These are phyloP conservation scores for Saksenaea vasiformis DNA, from an alignment of 371 early-diverging fungal species.

Conservation along the genomic window DNA sequence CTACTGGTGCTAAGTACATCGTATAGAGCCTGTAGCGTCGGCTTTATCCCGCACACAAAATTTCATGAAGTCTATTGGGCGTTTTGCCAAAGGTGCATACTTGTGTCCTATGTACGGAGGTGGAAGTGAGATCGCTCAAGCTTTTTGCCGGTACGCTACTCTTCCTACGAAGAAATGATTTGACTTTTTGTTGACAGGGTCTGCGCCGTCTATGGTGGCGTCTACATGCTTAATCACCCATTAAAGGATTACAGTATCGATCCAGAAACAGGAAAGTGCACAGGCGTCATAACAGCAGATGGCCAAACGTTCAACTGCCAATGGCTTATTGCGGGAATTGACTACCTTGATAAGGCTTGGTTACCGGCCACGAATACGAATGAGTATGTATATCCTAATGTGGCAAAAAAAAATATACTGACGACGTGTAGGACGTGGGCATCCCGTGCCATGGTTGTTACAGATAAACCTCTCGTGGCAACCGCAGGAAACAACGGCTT, in stretches of 20 bases:
- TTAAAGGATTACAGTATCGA: conserved; percentile 41
- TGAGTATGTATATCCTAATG: conserved; percentile 24
- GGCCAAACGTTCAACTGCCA: conserved; percentile 46
- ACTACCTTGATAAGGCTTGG: conserved; percentile 52
- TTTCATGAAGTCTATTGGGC: conserved; percentile 84
- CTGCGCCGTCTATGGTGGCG: conserved; percentile 90
- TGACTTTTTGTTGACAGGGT: conserved; percentile 40
- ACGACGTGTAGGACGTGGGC: conserved; percentile 43
- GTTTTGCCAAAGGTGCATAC: conserved; percentile 85
- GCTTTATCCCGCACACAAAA: conserved; percentile 68
- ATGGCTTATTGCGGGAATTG: conserved; percentile 53
- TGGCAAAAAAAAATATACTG: not conserved
- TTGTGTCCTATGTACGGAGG: conserved; percentile 88
- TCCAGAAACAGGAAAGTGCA: conserved; percentile 35
- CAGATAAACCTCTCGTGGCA: conserved; percentile 40
- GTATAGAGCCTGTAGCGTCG: conserved; percentile 49
- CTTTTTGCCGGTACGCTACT: conserved; percentile 77
- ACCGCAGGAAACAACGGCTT: conserved; percentile 32
- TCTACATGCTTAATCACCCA: conserved; percentile 73
- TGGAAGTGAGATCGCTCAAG: conserved; percentile 88
- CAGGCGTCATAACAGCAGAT: conserved; percentile 47
- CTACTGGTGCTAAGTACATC: not conserved
- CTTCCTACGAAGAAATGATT: not conserved
- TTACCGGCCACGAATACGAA: conserved; percentile 23
- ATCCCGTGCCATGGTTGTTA: conserved; percentile 55